Conservation (phyloP, 768 basidiomycete species). For the Boletus rubroflammeus region DNA sequence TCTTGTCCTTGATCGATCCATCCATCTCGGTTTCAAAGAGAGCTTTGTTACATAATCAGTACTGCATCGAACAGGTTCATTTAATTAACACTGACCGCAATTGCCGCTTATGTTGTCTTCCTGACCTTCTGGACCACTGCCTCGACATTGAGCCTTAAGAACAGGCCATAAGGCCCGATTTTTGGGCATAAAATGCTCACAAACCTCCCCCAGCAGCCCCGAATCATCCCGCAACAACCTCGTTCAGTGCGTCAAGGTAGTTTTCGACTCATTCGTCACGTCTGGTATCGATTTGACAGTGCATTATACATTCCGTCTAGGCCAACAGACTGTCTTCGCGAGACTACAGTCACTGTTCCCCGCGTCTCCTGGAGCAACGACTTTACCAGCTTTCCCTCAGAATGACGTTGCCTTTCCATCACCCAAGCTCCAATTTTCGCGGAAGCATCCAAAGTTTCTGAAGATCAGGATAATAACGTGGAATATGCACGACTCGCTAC, state of each 20-base stretch:
- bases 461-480: slow-evolving; percentile 72
- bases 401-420: slow-evolving; percentile 21
- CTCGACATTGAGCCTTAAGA: slow-evolving; percentile 28
- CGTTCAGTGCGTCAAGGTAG: slow-evolving; percentile 21
- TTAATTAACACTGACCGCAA: slow-evolving; percentile 9
- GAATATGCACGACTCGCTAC: slow-evolving; percentile 85
- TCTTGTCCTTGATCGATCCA: no score
- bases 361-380: slow-evolving; percentile 26
- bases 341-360: slow-evolving; percentile 54
- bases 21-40: background rate
- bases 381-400: slow-evolving; percentile 18
- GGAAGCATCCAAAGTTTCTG: slow-evolving; percentile 41
- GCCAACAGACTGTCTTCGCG: slow-evolving; percentile 42
- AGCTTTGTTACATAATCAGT: slow-evolving; percentile 21
- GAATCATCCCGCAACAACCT: slow-evolving; percentile 10
- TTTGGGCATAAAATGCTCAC: slow-evolving; percentile 22
- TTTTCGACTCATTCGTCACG: slow-evolving; percentile 1
- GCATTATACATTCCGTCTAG: slow-evolving; percentile 11
- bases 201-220: slow-evolving; percentile 19
- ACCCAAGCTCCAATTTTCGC: slow-evolving; percentile 21
- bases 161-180: slow-evolving; percentile 23
- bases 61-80: slow-evolving; percentile 24
- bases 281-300: slow-evolving; percentile 5
- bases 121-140: slow-evolving; percentile 21
- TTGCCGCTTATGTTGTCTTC: slow-evolving; percentile 23